Evolutionary conservation across 305 asterid genomes (phyloP).

Genomic region (Salvia sclarea): DNA sequence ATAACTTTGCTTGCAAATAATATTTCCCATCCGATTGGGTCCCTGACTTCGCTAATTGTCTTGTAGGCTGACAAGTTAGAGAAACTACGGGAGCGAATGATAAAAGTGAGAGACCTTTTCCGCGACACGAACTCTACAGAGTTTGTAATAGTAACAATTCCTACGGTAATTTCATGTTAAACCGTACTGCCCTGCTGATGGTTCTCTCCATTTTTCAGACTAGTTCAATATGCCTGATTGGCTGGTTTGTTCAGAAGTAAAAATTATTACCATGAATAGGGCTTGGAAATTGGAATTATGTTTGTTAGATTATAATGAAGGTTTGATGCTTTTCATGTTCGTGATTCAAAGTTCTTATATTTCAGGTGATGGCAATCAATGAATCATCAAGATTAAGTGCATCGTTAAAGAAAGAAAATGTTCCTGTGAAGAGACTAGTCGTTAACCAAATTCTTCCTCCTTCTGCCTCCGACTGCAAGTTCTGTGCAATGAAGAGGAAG

Average conservation of each 20-base stretch:
- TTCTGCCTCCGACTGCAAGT: constrained; percentile 92
- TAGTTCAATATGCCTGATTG: background rate
- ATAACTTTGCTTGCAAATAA: constrained; percentile 12
- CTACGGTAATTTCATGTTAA: constrained; percentile 65
- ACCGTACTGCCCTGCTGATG: background rate
- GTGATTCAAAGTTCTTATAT: background rate
- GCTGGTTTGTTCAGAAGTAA: background rate
- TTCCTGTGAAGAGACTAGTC: constrained; percentile 82
- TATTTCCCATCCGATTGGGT: constrained; percentile 28
- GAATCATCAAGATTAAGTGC: constrained; percentile 88
- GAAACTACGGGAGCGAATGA: constrained; percentile 90
- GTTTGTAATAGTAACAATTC: constrained; percentile 91
- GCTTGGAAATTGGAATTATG: constrained; percentile 3
- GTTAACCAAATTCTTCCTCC: constrained; percentile 87
- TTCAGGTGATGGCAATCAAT: constrained; percentile 87
- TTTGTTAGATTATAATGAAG: constrained; percentile 5
- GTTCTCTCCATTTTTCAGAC: background rate
- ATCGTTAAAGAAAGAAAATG: constrained; percentile 79
- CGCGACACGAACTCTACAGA: constrained; percentile 86
- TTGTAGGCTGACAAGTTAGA: constrained; percentile 87
- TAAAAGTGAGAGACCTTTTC: constrained; percentile 95
- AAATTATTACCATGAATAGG: background rate
- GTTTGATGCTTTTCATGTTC: background rate
- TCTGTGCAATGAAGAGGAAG: constrained; percentile 88
- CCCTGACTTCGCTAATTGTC: constrained; percentile 20